Percentiles rank a stretch among this genome's conserved stretches.
Conservation (phyloP, 192 early-diverging fungal species). For the Coemansia sp. region DNA sequence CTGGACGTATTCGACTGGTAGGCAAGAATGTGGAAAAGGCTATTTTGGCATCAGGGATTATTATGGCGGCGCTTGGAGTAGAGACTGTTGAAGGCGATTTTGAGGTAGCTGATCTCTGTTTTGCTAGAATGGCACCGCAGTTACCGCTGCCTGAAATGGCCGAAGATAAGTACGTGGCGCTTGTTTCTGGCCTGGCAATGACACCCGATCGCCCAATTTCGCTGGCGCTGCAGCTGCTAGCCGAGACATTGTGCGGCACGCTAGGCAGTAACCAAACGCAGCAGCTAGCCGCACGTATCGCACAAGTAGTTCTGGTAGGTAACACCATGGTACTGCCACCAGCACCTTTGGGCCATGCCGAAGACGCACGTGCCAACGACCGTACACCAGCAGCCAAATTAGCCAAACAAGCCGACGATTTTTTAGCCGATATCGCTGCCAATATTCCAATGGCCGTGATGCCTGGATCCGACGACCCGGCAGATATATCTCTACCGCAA, state of each 20-base stretch:
- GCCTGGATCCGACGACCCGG: constrained; percentile 80
- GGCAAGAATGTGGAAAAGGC: constrained; percentile 60
- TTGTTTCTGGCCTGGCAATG: constrained; percentile 80
- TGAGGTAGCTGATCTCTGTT: constrained; percentile 82
- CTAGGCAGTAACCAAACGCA: constrained; percentile 63
- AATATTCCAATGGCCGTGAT: constrained; percentile 72
- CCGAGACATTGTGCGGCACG: constrained; percentile 79
- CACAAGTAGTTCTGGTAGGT: constrained; percentile 76
- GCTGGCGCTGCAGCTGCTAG: constrained; percentile 69
- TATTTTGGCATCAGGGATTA: constrained; percentile 74
- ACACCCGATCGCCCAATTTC: constrained; percentile 39
- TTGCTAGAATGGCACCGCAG: constrained; percentile 66
- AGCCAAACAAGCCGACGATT: constrained; percentile 61
- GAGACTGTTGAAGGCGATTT: constrained; percentile 80
- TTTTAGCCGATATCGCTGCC: constrained; percentile 63
- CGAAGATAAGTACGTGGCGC: constrained; percentile 68
- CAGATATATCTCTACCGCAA: constrained; percentile 80
- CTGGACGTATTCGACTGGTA: constrained; percentile 76
- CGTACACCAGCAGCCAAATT: constrained; percentile 49
- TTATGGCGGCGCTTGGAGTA: constrained; percentile 76
- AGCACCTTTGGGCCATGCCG: constrained; percentile 50
- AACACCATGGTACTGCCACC: constrained; percentile 58
- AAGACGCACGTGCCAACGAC: constrained; percentile 54
- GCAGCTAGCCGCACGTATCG: constrained; percentile 57
- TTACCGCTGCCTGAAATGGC: constrained; percentile 22